Base-by-base conservation (phyloP, 331 rosid species). In the Spiraea crenata region DNA sequence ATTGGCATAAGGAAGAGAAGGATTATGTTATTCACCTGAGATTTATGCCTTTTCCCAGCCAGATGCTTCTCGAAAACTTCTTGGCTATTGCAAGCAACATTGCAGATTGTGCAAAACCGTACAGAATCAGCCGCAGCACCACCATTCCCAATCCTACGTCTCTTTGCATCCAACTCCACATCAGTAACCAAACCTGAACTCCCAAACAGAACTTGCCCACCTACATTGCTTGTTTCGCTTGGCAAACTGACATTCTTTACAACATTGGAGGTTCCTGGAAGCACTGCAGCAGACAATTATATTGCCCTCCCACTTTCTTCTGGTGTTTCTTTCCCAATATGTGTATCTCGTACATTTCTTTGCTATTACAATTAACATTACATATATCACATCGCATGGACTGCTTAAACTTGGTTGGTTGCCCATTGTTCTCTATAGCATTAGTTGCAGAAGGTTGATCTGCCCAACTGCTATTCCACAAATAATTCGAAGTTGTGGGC, bases 41-140 rank as follows among this genome's bases (percentile, higher is more conserved):
- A 76, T 45, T 77, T 71, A 42, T 91, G 92, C 76, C 73, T 88
- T 80, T 77, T 83, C 78, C 95, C 95, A 47, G 75, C 60, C 66
- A 86, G 54, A 79, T 91, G 95, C 69, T 75, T 83, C 63, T 14
- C 75, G 63, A 55, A 91, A 58, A 78, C 82, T 12, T 86, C 86
- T 80, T 79, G 79, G 72, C 91, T 86, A 50, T 80, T 83, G 77
- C 92, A 85, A 47, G 52, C 80, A 68, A 88, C 50, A 16, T 88
- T 83, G 82, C 97, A 91, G 55, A 76, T 56, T 5, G 73, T 15
- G 81, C 92, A 91, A 62, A 79, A 57, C 81, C 77, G 83, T 35
- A 64, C 74, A 12, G 87, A 81, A 74, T 86, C 87, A 66, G 47
- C 47, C 2, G 79, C 66, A 1, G 82, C 76, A 48, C 87, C 77